Evolutionary conservation across 2,329 filamentous ascomycete species (phyloP), one percentile per base, ranked within the genome.

Genomic region (Aspergillus japonicus): DNA sequence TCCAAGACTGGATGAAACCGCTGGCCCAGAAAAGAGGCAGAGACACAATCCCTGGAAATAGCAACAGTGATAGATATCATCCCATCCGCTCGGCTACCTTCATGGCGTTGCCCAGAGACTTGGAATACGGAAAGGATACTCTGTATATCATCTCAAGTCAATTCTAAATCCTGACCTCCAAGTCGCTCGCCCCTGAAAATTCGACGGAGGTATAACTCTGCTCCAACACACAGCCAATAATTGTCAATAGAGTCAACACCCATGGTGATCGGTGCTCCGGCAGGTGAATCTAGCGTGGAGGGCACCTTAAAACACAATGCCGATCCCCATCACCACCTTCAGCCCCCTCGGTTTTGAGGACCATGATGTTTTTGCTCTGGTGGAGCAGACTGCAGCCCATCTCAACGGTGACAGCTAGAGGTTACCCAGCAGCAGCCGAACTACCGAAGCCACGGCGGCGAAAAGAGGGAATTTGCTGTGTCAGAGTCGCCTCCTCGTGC

Each of bases 181-280:
- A 31, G 48, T 14, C 10, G 14, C 29, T 16, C 48, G 16, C 29
- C 23, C 39, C 39, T 19, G 42, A 29, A 48, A 47, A 21, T 29
- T 33, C 24, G 6, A 35, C 26, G 2, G 26, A 29, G 26, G 26
- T 29, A 33, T 29, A 12, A 44, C 26, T 35, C 5, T 42, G 14
- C 39, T 14, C 24, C 16, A 33, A 35, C 44, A 47, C 26, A 14
- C 7, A 33, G 26, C 47, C 53, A 55, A 55, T 55, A 48, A 55
- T 55, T 55, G 53, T 35, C 53, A 55, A 55, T 55, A 55, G 42
- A 55, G 19, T n/a, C 53, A 47, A 21, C 42, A 29, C 26, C 26
- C 23, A 47, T 23, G 39, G 39, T 16, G 39, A 44, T 44, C 39
- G 39, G n/a, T 19, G 33, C 39, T 7, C 39, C 6, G 14, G 16